Evolutionary conservation across 2,329 filamentous ascomycete genomes (phyloP).

Genomic region (Corinectria fuckeliana): DNA sequence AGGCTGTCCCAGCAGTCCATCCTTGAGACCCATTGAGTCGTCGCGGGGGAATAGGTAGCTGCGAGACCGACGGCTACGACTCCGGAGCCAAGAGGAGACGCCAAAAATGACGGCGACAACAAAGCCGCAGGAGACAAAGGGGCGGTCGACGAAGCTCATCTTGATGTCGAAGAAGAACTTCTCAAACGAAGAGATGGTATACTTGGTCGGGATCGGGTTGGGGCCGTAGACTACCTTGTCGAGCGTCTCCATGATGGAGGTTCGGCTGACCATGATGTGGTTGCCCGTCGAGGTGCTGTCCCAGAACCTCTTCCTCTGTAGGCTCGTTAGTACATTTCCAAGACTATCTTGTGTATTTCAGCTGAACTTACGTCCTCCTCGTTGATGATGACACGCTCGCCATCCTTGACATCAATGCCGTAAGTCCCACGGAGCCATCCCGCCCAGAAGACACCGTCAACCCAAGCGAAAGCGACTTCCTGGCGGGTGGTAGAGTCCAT

Average conservation of each 20-base stretch:
- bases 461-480: constrained; percentile 95
- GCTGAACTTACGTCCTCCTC: constrained; percentile 85
- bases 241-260: constrained; percentile 87
- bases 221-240: constrained; percentile 72
- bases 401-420: constrained; percentile 84
- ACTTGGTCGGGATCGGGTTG: constrained; percentile 76
- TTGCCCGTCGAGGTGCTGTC: constrained; percentile 89
- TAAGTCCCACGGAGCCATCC: constrained; percentile 96
- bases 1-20: constrained; percentile 64
- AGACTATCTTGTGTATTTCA: background rate
- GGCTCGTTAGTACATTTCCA: constrained; percentile 41
- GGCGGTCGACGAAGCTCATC: constrained; percentile 64
- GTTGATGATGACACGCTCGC: constrained; percentile 94
- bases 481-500: constrained; percentile 88
- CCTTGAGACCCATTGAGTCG: constrained; percentile 65
- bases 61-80: constrained; percentile 59
- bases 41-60: constrained; percentile 69
- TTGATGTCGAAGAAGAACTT: constrained; percentile 74
- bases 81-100: constrained; percentile 59
- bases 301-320: constrained; percentile 91
- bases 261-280: constrained; percentile 86
- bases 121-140: constrained; percentile 63
- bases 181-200: constrained; percentile 75
- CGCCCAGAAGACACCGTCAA: constrained; percentile 97
- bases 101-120: constrained; percentile 63